Conservation (phyloP, 139 green algal genomes). For the Chlorella sp. region DNA sequence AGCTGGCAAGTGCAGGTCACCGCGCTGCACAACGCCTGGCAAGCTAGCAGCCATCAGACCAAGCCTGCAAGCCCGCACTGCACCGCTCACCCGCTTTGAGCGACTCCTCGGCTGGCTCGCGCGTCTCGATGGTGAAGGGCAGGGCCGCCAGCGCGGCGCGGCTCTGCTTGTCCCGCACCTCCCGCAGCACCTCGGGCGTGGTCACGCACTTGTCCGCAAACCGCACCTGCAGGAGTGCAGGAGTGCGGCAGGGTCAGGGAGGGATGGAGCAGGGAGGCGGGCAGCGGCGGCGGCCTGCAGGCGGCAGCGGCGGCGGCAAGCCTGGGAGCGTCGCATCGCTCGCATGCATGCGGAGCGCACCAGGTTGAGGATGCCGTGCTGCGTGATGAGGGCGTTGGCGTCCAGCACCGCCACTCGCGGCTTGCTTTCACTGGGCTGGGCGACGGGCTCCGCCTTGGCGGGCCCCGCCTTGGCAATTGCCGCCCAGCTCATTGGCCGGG, state of each 20-base stretch:
- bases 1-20: background rate
- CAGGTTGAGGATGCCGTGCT: constrained; percentile 57
- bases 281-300: too few relatives aligned
- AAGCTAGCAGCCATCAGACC: background rate
- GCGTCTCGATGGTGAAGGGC: constrained; percentile 64
- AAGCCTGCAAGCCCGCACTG: background rate
- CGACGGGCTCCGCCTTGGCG: background rate
- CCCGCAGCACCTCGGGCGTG: constrained; percentile 78
- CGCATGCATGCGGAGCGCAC: background rate
- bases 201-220: constrained; percentile 72
- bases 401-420: constrained; percentile 74
- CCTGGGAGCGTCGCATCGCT: too few relatives aligned
- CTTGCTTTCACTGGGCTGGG: background rate
- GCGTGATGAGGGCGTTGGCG: constrained; percentile 89
- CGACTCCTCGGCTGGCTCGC: constrained; percentile 75
- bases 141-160: constrained; percentile 64
- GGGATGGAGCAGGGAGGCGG: too few relatives aligned
- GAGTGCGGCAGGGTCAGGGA: too few relatives aligned
- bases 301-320: background rate
- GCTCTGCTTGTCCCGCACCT: constrained; percentile 82
- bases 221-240: too few relatives aligned
- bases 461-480: constrained; percentile 44
- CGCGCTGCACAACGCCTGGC: too few relatives aligned
- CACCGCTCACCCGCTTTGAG: constrained; percentile 66
- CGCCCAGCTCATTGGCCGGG: constrained; percentile 42